Evolutionary conservation across 257 asterid genomes (phyloP).

Genomic region (Nicotiana knightiana): DNA sequence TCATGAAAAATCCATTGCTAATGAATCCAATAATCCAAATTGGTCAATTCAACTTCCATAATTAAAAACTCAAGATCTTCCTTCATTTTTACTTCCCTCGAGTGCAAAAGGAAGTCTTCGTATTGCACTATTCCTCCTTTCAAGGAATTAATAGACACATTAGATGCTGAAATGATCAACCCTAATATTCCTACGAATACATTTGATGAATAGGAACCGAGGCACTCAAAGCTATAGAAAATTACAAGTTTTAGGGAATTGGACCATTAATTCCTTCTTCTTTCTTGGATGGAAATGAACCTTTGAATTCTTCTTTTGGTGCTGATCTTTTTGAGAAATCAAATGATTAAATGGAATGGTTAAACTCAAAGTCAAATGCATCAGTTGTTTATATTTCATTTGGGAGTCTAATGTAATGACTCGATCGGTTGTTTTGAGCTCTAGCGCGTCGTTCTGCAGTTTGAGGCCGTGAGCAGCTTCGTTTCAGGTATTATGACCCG

Average conservation of each 20-base stretch:
- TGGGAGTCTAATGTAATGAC: background rate
- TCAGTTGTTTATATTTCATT: conserved; percentile 31
- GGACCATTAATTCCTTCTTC: conserved; percentile 35
- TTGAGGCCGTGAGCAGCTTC: too few relatives aligned
- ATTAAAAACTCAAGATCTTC: conserved; percentile 16
- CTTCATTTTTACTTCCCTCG: conserved; percentile 31
- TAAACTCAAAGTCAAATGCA: conserved; percentile 18
- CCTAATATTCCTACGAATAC: conserved; percentile 19
- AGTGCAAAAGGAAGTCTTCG: background rate
- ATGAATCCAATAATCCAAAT: background rate
- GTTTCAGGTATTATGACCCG: too few relatives aligned
- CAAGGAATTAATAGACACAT: conserved; percentile 19
- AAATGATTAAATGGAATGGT: conserved; percentile 20
- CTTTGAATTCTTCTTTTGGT: conserved; percentile 8
- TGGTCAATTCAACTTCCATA: conserved; percentile 24
- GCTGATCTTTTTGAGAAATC: conserved; percentile 16
- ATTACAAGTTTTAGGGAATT: conserved; percentile 21
- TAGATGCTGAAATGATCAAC: conserved; percentile 9
- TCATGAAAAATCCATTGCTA: conserved; percentile 12
- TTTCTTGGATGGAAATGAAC: conserved; percentile 12
- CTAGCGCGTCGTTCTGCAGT: too few relatives aligned
- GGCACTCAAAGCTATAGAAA: conserved; percentile 18
- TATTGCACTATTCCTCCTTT: background rate
- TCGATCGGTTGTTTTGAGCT: too few relatives aligned
- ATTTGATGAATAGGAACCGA: conserved; percentile 22